phyloP scores from a whole-genome alignment of 345 rosid species.

The Brassica nigra region DNA sequence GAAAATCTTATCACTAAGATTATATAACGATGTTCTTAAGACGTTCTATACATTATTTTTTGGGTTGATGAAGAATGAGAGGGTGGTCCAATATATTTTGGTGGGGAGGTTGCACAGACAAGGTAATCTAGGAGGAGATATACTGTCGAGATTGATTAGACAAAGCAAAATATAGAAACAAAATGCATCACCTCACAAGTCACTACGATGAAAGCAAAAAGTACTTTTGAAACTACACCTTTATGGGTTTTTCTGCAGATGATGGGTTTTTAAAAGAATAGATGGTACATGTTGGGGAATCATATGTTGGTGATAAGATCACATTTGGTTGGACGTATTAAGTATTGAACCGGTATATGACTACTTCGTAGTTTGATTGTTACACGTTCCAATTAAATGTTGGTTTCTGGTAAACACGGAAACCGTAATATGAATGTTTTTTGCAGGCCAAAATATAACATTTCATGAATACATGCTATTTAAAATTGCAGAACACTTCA shows the following conservation, averaged over 20 bases:
- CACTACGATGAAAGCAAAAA: constrained; percentile 35
- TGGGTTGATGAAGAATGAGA: constrained; percentile 10
- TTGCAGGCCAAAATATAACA: not conserved
- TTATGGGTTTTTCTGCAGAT: not conserved
- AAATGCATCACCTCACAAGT: constrained; percentile 39
- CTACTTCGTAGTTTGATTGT: not conserved
- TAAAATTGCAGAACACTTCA: not conserved
- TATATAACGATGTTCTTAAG: not conserved
- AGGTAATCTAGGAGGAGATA: constrained; percentile 43
- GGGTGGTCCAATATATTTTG: constrained; percentile 28
- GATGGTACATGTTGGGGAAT: constrained; percentile 6
- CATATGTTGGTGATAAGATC: constrained; percentile 23
- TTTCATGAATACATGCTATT: not conserved
- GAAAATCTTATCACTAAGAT: not conserved
- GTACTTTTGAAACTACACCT: constrained; percentile 29
- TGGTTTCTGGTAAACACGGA: not conserved
- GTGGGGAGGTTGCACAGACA: constrained; percentile 39
- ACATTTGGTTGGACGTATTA: not conserved
- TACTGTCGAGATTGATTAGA: constrained; percentile 41
- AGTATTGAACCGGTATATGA: not conserved
- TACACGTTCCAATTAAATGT: not conserved
- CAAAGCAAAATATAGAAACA: constrained; percentile 32
- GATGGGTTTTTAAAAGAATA: not conserved
- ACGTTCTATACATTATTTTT: not conserved
- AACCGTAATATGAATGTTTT: not conserved